These are phyloP conservation scores for Argentina anserina DNA, from an alignment of 306 rosid genomes.

Conservation along the genomic window DNA sequence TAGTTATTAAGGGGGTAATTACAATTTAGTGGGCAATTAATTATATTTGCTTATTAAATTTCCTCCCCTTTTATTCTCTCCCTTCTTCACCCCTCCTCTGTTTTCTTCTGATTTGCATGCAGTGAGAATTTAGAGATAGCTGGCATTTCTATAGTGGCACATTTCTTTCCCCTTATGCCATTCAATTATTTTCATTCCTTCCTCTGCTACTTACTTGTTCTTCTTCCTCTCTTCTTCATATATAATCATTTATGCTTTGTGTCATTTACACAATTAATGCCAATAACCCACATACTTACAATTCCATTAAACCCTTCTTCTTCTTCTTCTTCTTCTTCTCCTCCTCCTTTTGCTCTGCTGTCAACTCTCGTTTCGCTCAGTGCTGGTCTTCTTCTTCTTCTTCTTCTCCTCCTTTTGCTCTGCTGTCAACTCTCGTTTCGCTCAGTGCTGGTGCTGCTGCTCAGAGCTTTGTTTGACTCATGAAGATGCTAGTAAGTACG, in stretches of 20 bases:
- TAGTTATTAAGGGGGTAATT: conserved; percentile 31
- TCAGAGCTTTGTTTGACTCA: conserved; percentile 45
- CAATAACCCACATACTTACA: conserved; percentile 37
- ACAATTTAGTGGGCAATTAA: conserved; percentile 43
- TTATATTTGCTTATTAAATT: neutral
- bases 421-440: conserved; percentile 32
- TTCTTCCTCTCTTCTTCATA: conserved; percentile 20
- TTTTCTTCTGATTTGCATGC: conserved; percentile 10
- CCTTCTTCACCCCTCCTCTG: neutral
- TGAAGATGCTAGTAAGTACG: conserved; percentile 97
- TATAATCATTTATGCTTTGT: conserved; percentile 35
- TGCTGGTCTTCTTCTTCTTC: too few relatives aligned
- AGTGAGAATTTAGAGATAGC: conserved; percentile 20
- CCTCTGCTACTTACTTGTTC: neutral
- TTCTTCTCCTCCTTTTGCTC: conserved; percentile 13
- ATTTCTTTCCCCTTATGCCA: conserved; percentile 11
- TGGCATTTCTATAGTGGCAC: conserved; percentile 40
- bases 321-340: conserved; percentile 17
- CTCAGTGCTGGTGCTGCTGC: conserved; percentile 36
- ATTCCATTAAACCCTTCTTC: conserved; percentile 5
- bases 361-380: too few relatives aligned
- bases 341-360: too few relatives aligned
- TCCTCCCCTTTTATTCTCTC: neutral
- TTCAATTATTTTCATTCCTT: conserved; percentile 2
- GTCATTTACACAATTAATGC: conserved; percentile 77